These are phyloP conservation scores for Fragilariopsis cylindrus DNA, from an alignment of 108 stramenopile genomes.

Conservation along the genomic window DNA sequence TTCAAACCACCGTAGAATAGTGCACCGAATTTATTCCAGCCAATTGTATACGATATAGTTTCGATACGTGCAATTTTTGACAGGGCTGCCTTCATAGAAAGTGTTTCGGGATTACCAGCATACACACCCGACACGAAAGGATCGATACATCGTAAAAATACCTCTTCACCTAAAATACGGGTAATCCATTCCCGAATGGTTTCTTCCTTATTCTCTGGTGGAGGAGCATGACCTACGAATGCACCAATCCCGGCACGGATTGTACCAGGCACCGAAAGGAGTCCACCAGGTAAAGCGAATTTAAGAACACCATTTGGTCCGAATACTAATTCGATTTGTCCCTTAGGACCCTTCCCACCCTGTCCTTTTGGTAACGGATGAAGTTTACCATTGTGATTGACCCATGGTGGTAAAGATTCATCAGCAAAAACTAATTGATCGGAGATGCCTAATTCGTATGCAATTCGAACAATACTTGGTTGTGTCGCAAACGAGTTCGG, in stretches of 20 bases:
- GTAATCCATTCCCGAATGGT: conserved; percentile 94
- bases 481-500: conserved; percentile 93
- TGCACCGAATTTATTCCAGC: conserved; percentile 83
- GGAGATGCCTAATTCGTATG: conserved; percentile 87
- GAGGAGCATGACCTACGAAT: conserved; percentile 74
- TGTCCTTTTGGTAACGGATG: conserved; percentile 91
- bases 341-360: conserved; percentile 80
- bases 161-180: conserved; percentile 89
- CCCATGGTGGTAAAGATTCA: conserved; percentile 83
- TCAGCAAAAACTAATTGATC: conserved; percentile 93
- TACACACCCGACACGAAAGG: conserved; percentile 97
- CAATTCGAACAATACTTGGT: conserved; percentile 84
- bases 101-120: conserved; percentile 92
- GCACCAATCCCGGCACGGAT: conserved; percentile 96
- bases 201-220: conserved; percentile 82
- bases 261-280: conserved; percentile 90
- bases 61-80: conserved; percentile 88
- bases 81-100: conserved; percentile 90
- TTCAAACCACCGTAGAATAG: conserved; percentile 83
- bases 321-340: conserved; percentile 83
- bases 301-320: conserved; percentile 78
- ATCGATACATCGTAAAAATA: conserved; percentile 89
- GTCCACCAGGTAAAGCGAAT: conserved; percentile 71
- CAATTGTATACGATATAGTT: conserved; percentile 65
- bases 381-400: conserved; percentile 84